Conservation (phyloP, 768 basidiomycete species). For the Suillus luteus region DNA sequence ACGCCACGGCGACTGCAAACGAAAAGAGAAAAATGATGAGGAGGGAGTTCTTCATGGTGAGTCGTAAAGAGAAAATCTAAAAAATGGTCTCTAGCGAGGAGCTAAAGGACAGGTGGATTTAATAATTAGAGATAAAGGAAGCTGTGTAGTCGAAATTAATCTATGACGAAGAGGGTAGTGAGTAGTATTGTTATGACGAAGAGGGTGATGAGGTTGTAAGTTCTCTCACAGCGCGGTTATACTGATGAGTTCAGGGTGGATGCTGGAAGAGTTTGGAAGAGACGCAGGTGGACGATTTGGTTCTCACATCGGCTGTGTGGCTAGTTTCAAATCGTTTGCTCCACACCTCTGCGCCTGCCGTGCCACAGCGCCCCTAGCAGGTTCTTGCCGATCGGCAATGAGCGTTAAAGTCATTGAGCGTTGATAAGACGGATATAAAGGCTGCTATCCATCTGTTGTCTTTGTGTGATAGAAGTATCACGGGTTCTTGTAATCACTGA, state of each 20-base stretch:
- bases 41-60: conserved; percentile 8
- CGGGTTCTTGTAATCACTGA: neutral
- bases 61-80: neutral
- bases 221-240: neutral
- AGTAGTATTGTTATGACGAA: neutral
- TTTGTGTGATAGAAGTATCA: neutral
- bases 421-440: neutral
- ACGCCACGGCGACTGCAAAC: neutral
- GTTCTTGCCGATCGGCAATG: conserved; percentile 1
- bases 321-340: neutral
- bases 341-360: neutral
- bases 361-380: neutral
- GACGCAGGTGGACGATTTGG: no score
- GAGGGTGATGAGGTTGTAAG: neutral
- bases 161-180: conserved; percentile 11
- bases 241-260: neutral
- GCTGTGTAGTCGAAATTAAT: neutral
- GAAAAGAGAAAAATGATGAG: conserved; percentile 9
- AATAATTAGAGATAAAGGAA: neutral
- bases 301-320: conserved; percentile 1
- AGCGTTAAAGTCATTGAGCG: neutral
- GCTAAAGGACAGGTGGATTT: neutral
- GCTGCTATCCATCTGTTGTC: no score
- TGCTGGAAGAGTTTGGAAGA: neutral
- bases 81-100: neutral